Base-by-base conservation (phyloP, 2,329 filamentous ascomycete genomes). In the Ustulina deusta region DNA sequence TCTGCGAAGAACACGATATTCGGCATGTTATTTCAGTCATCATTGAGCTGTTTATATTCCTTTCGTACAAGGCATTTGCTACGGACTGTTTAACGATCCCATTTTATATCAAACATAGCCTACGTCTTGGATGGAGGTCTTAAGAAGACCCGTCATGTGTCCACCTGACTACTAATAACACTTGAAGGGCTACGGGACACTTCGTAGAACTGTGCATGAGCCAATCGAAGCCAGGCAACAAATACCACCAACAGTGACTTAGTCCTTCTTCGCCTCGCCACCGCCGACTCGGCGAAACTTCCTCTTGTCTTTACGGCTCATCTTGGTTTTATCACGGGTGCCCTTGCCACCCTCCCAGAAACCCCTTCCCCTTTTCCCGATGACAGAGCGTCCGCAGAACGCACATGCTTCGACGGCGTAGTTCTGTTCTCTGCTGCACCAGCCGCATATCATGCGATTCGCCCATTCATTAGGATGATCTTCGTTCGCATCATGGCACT, bases 291-390 rank as follows among this genome's bases (percentile, higher is more conserved):
- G 83, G 77, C 89, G 90, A 77, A 89, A 89, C 83, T 93, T 93
- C 74, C 91, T 85, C 75, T 89, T 89, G 79, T 93, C 91, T 80
- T 93, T 93, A 67, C 89, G 84, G 74, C 89, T 92, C 92, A 94
- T 94, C 74, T 85, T 81, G 36, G 80, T 81, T 78, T 84, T 87
- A 76, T 94, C 91, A 68, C 92, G 83, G n/a, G 92, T 94, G 1
- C 92, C 92, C 78, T 91, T 93, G 1, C 93, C 93, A 11, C 93
- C 93, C 81, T 97, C 93, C 93, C 93, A 97, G 80, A 94, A 97
- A 0, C 93, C 93, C 49, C 77, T 79, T 2, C 87, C 87, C 75
- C 88, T 90, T 71, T 80, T 84, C 0, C 91, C 89, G 60, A 94
- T 85, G 13, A 96, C 86, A 57, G 85, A 87, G 38, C 89, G 83